Evolutionary conservation across 441 rosid species (phyloP).

Genomic region (Cnidoscolus chayamansa): DNA sequence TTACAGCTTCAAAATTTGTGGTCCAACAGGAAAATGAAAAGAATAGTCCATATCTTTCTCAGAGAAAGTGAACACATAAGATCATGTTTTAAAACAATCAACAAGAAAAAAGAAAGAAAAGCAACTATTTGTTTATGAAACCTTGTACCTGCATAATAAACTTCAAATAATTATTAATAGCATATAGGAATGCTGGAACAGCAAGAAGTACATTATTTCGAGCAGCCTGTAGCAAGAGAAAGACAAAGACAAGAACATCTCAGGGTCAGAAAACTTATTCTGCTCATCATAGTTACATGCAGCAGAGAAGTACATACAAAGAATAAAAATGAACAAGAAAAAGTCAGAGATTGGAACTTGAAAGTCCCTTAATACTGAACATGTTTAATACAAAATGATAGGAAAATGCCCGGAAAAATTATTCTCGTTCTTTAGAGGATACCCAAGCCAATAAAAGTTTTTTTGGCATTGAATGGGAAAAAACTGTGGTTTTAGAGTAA

Average conservation of each 20-base stretch:
- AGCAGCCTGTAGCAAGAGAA: constrained; percentile 56
- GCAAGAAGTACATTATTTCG: constrained; percentile 88
- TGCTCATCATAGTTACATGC: no score
- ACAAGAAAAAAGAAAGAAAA: background rate
- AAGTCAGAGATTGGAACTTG: no score
- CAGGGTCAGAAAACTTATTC: no score
- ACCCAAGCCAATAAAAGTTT: no score
- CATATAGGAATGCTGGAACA: constrained; percentile 90
- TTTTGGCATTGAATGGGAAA: no score
- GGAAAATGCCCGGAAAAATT: no score
- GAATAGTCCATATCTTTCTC: constrained; percentile 11
- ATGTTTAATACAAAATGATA: no score
- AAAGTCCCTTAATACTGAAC: no score
- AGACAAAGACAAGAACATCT: constrained; percentile 11
- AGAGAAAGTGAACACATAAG: background rate
- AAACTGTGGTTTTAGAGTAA: no score
- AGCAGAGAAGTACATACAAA: no score
- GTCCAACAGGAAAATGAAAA: background rate
- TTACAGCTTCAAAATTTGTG: background rate
- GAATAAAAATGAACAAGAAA: no score
- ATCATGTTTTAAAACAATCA: background rate
- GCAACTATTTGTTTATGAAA: background rate
- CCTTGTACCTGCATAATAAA: constrained; percentile 81
- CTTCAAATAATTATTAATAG: constrained; percentile 85
- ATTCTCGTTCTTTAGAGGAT: no score